Evolutionary conservation across 441 rosid species (phyloP).

Genomic region (Isatis lusitanica): DNA sequence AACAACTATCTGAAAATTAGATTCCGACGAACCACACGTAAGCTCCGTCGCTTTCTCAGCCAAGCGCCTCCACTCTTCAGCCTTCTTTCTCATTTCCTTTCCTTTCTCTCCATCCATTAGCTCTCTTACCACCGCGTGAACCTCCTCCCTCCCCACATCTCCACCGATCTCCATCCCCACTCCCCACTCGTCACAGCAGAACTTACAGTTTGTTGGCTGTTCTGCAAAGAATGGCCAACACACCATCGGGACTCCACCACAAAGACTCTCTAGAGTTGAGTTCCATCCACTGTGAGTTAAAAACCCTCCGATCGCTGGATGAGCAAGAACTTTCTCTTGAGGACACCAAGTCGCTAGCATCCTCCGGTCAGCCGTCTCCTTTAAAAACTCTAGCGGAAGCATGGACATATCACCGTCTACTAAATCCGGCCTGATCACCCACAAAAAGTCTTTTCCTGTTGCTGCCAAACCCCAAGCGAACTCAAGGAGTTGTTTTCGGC

Average conservation of each 20-base stretch:
- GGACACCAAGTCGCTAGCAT: constrained; percentile 46
- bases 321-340: constrained; percentile 42
- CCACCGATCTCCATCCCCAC: constrained; percentile 41
- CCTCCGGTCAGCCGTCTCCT: constrained; percentile 29
- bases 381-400: constrained; percentile 34
- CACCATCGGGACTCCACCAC: constrained; percentile 35
- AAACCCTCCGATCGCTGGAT: constrained; percentile 41
- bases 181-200: constrained; percentile 34
- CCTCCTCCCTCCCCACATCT: constrained; percentile 38
- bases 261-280: constrained; percentile 42
- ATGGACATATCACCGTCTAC: constrained; percentile 30
- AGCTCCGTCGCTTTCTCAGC: constrained; percentile 30
- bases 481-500: constrained; percentile 32
- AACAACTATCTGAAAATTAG: constrained; percentile 36
- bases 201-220: constrained; percentile 43
- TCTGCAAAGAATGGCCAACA: constrained; percentile 53
- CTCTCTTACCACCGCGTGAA: constrained; percentile 39
- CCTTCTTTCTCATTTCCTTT: constrained; percentile 38
- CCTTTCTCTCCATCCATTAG: constrained; percentile 43
- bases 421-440: constrained; percentile 47
- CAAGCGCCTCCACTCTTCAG: constrained; percentile 30
- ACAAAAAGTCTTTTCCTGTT: constrained; percentile 34
- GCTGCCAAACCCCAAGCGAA: constrained; percentile 48
- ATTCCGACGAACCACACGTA: constrained; percentile 32
- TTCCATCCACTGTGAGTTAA: constrained; percentile 52